Evolutionary conservation across 2,329 filamentous ascomycete genomes (phyloP).

Genomic region (Basipetospora sp.): DNA sequence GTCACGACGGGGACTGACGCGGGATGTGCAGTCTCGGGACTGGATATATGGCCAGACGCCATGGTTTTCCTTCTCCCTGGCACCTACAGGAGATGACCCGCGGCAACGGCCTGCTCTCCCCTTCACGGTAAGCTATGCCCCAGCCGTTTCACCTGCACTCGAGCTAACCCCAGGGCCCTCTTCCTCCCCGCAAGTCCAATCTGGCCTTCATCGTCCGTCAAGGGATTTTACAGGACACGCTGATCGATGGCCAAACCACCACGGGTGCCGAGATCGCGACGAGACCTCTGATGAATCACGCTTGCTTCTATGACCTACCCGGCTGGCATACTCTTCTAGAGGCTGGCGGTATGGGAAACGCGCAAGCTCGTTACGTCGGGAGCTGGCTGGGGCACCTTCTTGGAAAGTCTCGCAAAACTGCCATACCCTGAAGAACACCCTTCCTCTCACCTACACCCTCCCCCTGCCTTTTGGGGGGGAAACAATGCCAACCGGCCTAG

Average conservation of each 20-base stretch:
- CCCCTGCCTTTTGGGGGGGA: too few relatives aligned
- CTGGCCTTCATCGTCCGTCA: conserved; percentile 23
- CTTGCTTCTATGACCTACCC: conserved; percentile 8
- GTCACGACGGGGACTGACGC: neutral
- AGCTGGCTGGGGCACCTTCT: conserved; percentile 7
- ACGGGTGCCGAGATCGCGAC: neutral
- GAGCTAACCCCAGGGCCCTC: too few relatives aligned
- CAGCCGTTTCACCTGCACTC: too few relatives aligned
- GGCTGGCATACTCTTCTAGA: conserved; percentile 5
- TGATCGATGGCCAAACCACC: conserved; percentile 11
- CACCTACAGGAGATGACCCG: conserved; percentile 43
- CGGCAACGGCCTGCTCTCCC: conserved; percentile 38
- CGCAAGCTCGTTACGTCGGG: conserved; percentile 1
- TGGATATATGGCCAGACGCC: conserved; percentile 84
- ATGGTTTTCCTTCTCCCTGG: conserved; percentile 57
- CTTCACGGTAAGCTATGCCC: conserved; percentile 23
- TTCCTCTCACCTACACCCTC: too few relatives aligned
- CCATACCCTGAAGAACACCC: too few relatives aligned
- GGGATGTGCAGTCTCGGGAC: conserved; percentile 35
- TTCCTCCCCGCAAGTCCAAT: conserved; percentile 7
- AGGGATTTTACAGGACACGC: conserved; percentile 21
- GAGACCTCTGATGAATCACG: neutral
- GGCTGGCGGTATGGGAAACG: conserved; percentile 1
- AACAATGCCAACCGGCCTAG: too few relatives aligned
- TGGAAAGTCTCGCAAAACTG: conserved; percentile 7